Conservation (phyloP, 805 yeast species). For the Starmerella apis region DNA sequence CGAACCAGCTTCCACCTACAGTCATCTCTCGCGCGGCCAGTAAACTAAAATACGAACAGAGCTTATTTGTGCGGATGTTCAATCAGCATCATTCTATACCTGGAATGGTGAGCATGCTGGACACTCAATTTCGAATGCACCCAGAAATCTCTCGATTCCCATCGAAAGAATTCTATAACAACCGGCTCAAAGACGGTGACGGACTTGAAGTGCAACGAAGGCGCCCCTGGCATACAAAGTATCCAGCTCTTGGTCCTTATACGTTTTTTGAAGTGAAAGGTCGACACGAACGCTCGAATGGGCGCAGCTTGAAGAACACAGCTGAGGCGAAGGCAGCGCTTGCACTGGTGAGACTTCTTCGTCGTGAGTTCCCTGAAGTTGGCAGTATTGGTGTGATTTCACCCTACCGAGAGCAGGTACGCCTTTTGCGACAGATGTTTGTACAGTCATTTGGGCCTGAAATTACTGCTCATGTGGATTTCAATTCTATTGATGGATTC, state of each 20-base stretch:
- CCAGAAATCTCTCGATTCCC: constrained; percentile 85
- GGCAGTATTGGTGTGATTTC: constrained; percentile 85
- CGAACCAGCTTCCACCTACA: constrained; percentile 95
- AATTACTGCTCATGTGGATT: constrained; percentile 60
- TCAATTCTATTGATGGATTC: constrained; percentile 94
- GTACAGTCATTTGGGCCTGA: constrained; percentile 48
- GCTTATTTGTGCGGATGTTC: constrained; percentile 89
- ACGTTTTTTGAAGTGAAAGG: constrained; percentile 62
- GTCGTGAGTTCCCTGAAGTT: constrained; percentile 34
- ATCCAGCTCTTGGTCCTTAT: constrained; percentile 55
- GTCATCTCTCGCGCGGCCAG: constrained; percentile 86
- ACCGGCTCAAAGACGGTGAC: constrained; percentile 65
- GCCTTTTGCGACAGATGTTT: constrained; percentile 48
- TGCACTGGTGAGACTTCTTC: constrained; percentile 50
- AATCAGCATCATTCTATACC: constrained; percentile 42
- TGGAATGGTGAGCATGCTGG: constrained; percentile 49
- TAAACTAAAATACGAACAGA: constrained; percentile 69
- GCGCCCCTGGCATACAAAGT: constrained; percentile 61
- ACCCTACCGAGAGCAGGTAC: constrained; percentile 85
- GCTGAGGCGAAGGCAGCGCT: constrained; percentile 66
- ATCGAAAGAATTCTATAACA: constrained; percentile 66
- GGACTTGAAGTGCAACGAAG: constrained; percentile 50
- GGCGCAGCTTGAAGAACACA: constrained; percentile 54
- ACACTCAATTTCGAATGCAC: constrained; percentile 96
- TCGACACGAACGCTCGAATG: constrained; percentile 42